Evolutionary conservation across 2,329 filamentous ascomycete genomes (phyloP).

Genomic region (Verticillium klebahnii): DNA sequence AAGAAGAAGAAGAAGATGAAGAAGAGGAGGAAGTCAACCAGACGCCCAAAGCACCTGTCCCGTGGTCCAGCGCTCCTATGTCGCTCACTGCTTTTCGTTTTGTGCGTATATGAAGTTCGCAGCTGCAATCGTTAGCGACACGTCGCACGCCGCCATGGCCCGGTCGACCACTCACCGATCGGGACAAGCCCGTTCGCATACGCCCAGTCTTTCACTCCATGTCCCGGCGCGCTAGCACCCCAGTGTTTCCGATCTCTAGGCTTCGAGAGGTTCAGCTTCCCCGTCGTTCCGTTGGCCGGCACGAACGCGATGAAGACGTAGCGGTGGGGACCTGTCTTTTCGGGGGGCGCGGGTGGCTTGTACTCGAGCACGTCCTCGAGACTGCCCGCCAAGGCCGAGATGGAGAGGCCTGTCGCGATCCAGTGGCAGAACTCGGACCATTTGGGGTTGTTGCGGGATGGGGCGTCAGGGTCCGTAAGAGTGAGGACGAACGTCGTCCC

Average conservation of each 20-base stretch:
- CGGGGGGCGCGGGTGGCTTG: slow-evolving; percentile 34
- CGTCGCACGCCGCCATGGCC: background rate
- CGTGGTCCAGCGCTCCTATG: background rate
- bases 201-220: slow-evolving; percentile 35
- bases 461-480: slow-evolving; percentile 39
- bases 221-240: slow-evolving; percentile 28
- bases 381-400: slow-evolving; percentile 13
- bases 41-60: too few relatives aligned
- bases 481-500: slow-evolving; percentile 23
- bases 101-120: slow-evolving; percentile 38
- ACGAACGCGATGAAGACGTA: slow-evolving; percentile 37
- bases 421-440: slow-evolving; percentile 43
- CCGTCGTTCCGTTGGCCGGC: slow-evolving; percentile 32
- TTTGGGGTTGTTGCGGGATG: slow-evolving; percentile 34
- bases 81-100: slow-evolving; percentile 29
- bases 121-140: slow-evolving; percentile 20
- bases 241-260: slow-evolving; percentile 33
- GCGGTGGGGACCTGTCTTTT: slow-evolving; percentile 36
- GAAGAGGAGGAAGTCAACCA: background rate
- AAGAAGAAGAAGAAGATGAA: too few relatives aligned
- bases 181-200: slow-evolving; percentile 33
- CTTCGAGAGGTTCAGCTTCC: slow-evolving; percentile 25
- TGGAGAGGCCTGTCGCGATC: slow-evolving; percentile 30
- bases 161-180: slow-evolving; percentile 27
- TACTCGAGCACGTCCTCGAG: slow-evolving; percentile 33